Base-by-base conservation (phyloP, 2,329 filamentous ascomycete species). In the Neofusicoccum ribis region DNA sequence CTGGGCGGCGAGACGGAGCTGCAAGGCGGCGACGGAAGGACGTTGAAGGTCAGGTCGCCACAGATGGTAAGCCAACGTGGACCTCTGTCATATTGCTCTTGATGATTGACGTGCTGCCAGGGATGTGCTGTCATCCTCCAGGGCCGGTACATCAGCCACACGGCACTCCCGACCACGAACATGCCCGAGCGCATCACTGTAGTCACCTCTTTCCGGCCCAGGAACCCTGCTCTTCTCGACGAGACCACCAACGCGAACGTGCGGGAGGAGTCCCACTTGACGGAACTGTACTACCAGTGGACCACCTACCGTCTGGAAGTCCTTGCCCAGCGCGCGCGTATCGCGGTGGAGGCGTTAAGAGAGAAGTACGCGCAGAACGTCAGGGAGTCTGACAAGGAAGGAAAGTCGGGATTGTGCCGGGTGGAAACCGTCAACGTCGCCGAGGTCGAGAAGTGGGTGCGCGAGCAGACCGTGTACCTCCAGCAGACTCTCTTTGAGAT, bases 1-100 rank as follows among this genome's bases (percentile, higher is more conserved):
- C 70, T 78, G 41, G 82, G 82, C 36, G 82, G 82, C 58, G 88
- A 86, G 67, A 91, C 85, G 12, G 88, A 85, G 23, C 79, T 82
- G 54, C 88, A 83, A 65, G 90, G 83, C 20, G 83, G 80, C 1
- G 82, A 71, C 44, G 80, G 80, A 2, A 74, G 79, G 37, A 76
- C 80, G 54, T 76, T 77, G 70, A 82, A 81, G 70, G 77, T 81
- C 54, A 74, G 79, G 14, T 79, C 79, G 31, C 80, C 79, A 66
- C 67, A 71, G 17, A 81, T 80, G 75, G 79, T 81, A 73, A 69
- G 72, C 11, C 11, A 23, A 23, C 23, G 23, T 23, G 23, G 23
- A 23, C 23, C 23, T 23, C 1, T 12, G 27, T 44, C 27, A 14
- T 5, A 8, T 14, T 4, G 23, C 47, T 51, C 9, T 51, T 36